phyloP scores from a whole-genome alignment of 2,329 filamentous ascomycete genomes.

The Aspergillus sp. region DNA sequence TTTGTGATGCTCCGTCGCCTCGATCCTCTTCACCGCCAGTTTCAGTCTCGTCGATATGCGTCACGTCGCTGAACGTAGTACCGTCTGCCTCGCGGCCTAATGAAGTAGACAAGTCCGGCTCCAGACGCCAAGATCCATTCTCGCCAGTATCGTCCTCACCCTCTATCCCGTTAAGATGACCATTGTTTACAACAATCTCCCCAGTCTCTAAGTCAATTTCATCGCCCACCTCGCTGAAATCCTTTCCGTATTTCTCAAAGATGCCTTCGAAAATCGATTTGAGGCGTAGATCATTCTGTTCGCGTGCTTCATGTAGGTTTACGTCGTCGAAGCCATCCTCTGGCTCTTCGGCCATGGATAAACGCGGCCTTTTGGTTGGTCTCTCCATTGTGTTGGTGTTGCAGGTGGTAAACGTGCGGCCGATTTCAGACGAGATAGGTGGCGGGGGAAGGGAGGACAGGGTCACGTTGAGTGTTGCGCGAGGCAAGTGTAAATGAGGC shows the following conservation, averaged over 20 bases:
- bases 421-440: neutral
- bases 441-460: neutral
- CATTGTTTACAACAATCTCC: slow-evolving; percentile 82
- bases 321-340: slow-evolving; percentile 33
- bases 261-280: slow-evolving; percentile 85
- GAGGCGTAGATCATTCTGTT: slow-evolving; percentile 64
- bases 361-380: slow-evolving; percentile 55
- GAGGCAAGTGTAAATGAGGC: no score
- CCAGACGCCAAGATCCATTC: neutral
- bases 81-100: no score
- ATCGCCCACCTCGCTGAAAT: slow-evolving; percentile 80
- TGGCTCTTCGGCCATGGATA: slow-evolving; percentile 28
- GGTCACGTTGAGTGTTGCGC: no score
- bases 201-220: slow-evolving; percentile 83
- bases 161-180: slow-evolving; percentile 66
- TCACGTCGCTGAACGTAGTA: no score
- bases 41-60: neutral
- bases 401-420: neutral
- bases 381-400: slow-evolving; percentile 20
- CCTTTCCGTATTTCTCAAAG: slow-evolving; percentile 79
- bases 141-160: slow-evolving; percentile 50
- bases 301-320: slow-evolving; percentile 58
- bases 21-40: slow-evolving; percentile 2
- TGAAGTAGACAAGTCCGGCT: no score
- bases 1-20: neutral